phyloP scores from a whole-genome alignment of 2,329 filamentous ascomycete genomes.

The Aureobasidium uvarum region DNA sequence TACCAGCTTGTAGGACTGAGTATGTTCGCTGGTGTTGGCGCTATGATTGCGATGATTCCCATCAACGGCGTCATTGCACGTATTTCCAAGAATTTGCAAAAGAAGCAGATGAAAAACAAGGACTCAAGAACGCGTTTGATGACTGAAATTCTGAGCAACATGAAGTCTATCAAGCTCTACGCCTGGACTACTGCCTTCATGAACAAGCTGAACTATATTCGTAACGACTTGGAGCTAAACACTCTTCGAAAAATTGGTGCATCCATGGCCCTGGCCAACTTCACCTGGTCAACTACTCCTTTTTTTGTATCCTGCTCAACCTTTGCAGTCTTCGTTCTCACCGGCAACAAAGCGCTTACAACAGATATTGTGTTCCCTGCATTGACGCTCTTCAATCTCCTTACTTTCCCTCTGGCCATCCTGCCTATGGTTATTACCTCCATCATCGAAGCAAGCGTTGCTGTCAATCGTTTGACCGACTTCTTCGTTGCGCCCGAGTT shows the following conservation, averaged over 20 bases:
- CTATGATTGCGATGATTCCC: slow-evolving; percentile 97
- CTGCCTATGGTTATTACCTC: slow-evolving; percentile 97
- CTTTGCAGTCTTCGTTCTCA: slow-evolving; percentile 90
- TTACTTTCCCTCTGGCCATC: slow-evolving; percentile 91
- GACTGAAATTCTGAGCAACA: slow-evolving; percentile 98
- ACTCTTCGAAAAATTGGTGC: slow-evolving; percentile 95
- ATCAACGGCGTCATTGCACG: slow-evolving; percentile 89
- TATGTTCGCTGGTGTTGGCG: slow-evolving; percentile 91
- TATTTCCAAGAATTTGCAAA: slow-evolving; percentile 92
- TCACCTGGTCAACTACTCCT: slow-evolving; percentile 96
- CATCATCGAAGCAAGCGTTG: slow-evolving; percentile 93
- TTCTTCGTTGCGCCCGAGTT: slow-evolving; percentile 89
- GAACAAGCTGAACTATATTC: slow-evolving; percentile 92
- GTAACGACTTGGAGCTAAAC: slow-evolving; percentile 93
- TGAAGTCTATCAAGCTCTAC: slow-evolving; percentile 98
- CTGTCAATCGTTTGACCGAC: slow-evolving; percentile 77
- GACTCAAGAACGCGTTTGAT: slow-evolving; percentile 89
- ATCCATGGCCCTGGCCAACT: slow-evolving; percentile 90
- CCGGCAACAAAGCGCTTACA: slow-evolving; percentile 73
- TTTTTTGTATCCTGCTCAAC: slow-evolving; percentile 97
- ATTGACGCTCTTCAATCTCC: slow-evolving; percentile 86
- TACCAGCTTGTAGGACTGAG: slow-evolving; percentile 93
- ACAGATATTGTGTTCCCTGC: slow-evolving; percentile 97
- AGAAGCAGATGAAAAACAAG: slow-evolving; percentile 99
- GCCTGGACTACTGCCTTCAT: slow-evolving; percentile 97